Evolutionary conservation across 23 red algal species (phyloP).

Genomic region (Gracilaria vermiculophylla): DNA sequence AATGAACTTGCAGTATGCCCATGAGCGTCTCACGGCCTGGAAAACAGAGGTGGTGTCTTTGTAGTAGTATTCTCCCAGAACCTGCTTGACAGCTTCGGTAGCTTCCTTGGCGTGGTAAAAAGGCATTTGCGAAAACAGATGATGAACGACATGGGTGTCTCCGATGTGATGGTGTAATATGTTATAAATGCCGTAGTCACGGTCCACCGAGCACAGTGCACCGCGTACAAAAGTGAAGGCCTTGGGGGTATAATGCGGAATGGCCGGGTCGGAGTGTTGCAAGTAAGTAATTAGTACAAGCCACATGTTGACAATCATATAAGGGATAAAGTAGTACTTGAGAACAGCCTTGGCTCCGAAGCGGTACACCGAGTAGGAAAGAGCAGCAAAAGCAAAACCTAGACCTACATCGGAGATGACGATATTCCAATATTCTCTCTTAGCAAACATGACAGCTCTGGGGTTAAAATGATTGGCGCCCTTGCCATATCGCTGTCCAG

Average conservation of each 20-base stretch:
- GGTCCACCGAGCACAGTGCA: conserved; percentile 83
- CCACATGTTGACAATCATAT: conserved; percentile 94
- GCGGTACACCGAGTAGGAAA: conserved; percentile 26
- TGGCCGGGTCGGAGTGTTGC: conserved; percentile 90
- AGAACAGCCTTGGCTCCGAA: conserved; percentile 48
- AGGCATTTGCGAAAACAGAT: conserved; percentile 91
- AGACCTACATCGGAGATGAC: conserved; percentile 79
- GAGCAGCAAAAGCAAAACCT: conserved; percentile 35
- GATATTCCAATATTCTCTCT: conserved; percentile 67
- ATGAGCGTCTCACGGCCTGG: conserved; percentile 75
- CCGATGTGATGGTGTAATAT: conserved; percentile 93
- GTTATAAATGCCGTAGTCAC: conserved; percentile 80
- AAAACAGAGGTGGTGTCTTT: conserved; percentile 74
- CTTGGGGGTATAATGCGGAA: conserved; percentile 85
- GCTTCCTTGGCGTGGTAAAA: conserved; percentile 86
- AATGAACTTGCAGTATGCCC: conserved; percentile 79
- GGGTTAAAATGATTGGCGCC: conserved; percentile 85
- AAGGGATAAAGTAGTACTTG: conserved; percentile 87
- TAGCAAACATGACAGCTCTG: conserved; percentile 59
- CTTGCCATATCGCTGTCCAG: conserved; percentile 58
- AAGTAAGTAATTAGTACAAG: conserved; percentile 89
- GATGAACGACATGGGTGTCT: conserved; percentile 88
- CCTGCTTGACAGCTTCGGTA: conserved; percentile 77
- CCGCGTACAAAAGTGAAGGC: conserved; percentile 82
- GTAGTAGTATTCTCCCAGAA: conserved; percentile 77